phyloP scores from a whole-genome alignment of 805 yeast genomes.

The Wickerhamomyces chaumierensis region DNA sequence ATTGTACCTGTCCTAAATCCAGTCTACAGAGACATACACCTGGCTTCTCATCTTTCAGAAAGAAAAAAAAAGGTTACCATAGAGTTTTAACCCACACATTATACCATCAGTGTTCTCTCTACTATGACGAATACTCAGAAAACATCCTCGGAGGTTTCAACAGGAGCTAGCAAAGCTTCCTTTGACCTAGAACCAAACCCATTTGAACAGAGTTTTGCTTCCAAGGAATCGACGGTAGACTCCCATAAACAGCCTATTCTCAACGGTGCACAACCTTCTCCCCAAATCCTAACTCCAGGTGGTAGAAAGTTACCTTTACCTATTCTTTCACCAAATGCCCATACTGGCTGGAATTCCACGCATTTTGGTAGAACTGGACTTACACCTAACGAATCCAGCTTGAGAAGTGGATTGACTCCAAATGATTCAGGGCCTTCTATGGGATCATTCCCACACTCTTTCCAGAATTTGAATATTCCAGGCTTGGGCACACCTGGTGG shows the following conservation, averaged over 20 bases:
- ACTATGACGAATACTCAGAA: not conserved
- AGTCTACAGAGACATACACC: no score
- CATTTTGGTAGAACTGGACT: conserved; percentile 39
- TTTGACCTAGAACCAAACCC: conserved; percentile 90
- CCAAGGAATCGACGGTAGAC: conserved; percentile 26
- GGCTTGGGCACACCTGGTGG: conserved; percentile 17
- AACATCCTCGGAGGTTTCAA: conserved; percentile 1
- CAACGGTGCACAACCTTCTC: conserved; percentile 25
- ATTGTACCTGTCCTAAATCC: no score
- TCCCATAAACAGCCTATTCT: conserved; percentile 17
- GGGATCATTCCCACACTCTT: conserved; percentile 26
- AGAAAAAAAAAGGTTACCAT: no score
- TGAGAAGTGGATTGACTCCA: conserved; percentile 66
- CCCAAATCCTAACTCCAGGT: conserved; percentile 44
- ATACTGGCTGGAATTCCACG: conserved; percentile 13
- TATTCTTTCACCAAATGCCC: conserved; percentile 20
- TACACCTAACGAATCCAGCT: conserved; percentile 65
- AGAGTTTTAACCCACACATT: no score
- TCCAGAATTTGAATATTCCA: conserved; percentile 21
- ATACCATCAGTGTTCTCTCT: no score
- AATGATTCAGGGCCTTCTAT: conserved; percentile 26
- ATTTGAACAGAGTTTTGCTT: conserved; percentile 89
- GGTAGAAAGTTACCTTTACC: conserved; percentile 42
- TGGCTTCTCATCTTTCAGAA: no score
- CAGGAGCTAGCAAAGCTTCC: conserved; percentile 19